Evolutionary conservation across 2,329 filamentous ascomycete genomes (phyloP), one percentile per base, ranked within the genome.

Genomic region (Rhynchosporium graminicola): DNA sequence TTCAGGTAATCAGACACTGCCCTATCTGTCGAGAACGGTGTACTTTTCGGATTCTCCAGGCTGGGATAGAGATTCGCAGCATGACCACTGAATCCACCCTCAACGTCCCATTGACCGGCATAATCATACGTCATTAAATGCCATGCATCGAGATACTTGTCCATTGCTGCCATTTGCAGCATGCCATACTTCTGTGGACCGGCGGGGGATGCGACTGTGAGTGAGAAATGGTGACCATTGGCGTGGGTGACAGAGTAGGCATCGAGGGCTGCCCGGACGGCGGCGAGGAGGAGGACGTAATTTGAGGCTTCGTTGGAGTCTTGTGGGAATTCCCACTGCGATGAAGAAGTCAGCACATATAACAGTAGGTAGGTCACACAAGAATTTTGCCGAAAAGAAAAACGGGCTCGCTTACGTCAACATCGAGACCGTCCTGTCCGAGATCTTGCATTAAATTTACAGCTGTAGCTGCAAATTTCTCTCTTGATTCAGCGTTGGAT

Each of bases 61-160:
- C 43, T 45, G 13, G 43, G 20, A 46, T 20, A 46, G 15, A 46
- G 43, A 46, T 46, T 46, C 43, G 15, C n/a, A 46, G 9, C 43
- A 10, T 46, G 43, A 20, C 20, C 20, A 20, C 20, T 20, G 20
- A 20, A 20, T 46, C 43, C 43, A 26, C 15, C n/a, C n/a, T 46
- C n/a, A 8, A 4, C 5, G 20, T n/a, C 26, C 15, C 15, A 46
- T 6, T n/a, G 9, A 46, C 87, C 87, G 3, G 85, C 81, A 71
- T 81, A 91, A 76, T 92, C 89, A 71, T 92, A 92, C 84, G 26
- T 26, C 87, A 92, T 92, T 6, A 89, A 75, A 72, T 87, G 82
- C 74, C 84, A 78, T 63, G 79, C 79, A 71, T 87, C 84, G 12
- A 86, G 72, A 4, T 80, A 74, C 3, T 72, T 48, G 20, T 80